A percentile compares a stretch with the other conserved stretches of the same genome.
Conservation (phyloP, 768 basidiomycete species). For the Mycena vulgaris region DNA sequence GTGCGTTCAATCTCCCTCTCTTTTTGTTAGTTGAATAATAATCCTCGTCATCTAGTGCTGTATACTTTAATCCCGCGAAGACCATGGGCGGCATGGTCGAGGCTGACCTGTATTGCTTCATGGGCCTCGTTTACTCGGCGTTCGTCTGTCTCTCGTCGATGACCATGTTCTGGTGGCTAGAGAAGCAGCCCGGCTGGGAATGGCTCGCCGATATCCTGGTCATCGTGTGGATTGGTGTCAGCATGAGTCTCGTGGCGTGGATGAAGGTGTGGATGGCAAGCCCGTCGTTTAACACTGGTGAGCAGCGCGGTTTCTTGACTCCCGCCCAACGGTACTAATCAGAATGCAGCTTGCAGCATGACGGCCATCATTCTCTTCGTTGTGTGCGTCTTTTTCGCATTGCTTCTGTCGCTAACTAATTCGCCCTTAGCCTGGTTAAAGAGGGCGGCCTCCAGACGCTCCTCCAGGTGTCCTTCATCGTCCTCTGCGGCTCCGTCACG, state of each 20-base stretch:
- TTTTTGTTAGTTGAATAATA: not conserved
- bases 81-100: conserved; percentile 95
- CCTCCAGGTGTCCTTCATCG: conserved; percentile 82
- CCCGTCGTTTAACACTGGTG: conserved; percentile 91
- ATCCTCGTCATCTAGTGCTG: conserved; percentile 61
- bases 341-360: conserved; percentile 82
- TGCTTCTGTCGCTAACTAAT: conserved; percentile 15
- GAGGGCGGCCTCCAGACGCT: conserved; percentile 89
- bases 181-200: conserved; percentile 77
- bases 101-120: conserved; percentile 85
- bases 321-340: conserved; percentile 7
- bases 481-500: conserved; percentile 80
- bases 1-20: conserved; percentile 61
- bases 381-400: conserved; percentile 64
- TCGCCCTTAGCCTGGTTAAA: conserved; percentile 77
- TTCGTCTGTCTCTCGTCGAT: conserved; percentile 84
- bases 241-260: conserved; percentile 89
- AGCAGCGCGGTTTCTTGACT: conserved; percentile 31
- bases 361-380: conserved; percentile 86
- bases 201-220: conserved; percentile 82
- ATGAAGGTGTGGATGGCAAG: conserved; percentile 89
- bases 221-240: conserved; percentile 87
- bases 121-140: conserved; percentile 79
- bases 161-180: conserved; percentile 85
- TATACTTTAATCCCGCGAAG: conserved; percentile 96